These are phyloP conservation scores for Aspergillus sp. DNA, from an alignment of 2,329 filamentous ascomycete genomes.

Conservation along the genomic window DNA sequence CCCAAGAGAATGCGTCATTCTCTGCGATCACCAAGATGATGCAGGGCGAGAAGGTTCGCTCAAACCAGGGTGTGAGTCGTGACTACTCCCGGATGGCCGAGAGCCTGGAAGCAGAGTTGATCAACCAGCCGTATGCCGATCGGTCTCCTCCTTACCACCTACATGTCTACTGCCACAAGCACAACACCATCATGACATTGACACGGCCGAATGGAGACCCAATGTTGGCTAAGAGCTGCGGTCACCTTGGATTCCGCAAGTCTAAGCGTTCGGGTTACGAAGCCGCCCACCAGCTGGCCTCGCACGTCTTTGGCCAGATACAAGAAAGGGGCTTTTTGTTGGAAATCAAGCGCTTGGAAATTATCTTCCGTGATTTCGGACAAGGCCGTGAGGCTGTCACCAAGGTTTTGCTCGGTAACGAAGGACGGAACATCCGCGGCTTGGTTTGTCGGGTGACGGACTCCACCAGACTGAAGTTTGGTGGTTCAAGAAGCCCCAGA, in stretches of 20 bases:
- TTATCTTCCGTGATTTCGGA: slow-evolving; percentile 84
- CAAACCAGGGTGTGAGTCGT: slow-evolving; percentile 23
- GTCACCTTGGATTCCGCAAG: slow-evolving; percentile 92
- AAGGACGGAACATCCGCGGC: slow-evolving; percentile 73
- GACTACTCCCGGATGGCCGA: slow-evolving; percentile 37
- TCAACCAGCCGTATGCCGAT: slow-evolving; percentile 40
- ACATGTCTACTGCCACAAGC: slow-evolving; percentile 82
- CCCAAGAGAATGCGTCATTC: slow-evolving; percentile 27
- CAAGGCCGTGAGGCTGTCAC: slow-evolving; percentile 82
- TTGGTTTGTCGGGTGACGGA: slow-evolving; percentile 82
- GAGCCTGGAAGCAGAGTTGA: slow-evolving; percentile 38
- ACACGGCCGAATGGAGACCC: slow-evolving; percentile 78
- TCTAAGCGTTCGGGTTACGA: slow-evolving; percentile 79
- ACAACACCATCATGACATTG: slow-evolving; percentile 94
- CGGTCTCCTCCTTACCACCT: slow-evolving; percentile 70
- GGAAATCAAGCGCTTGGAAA: slow-evolving; percentile 75
- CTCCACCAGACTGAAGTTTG: slow-evolving; percentile 89
- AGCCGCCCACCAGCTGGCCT: slow-evolving; percentile 84
- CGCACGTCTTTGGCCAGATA: slow-evolving; percentile 80
- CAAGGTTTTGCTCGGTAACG: slow-evolving; percentile 83
- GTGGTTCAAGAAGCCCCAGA: slow-evolving; percentile 82
- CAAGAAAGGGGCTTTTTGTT: slow-evolving; percentile 77
- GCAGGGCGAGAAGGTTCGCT: slow-evolving; percentile 25
- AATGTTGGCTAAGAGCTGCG: slow-evolving; percentile 76
- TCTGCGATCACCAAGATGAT: slow-evolving; percentile 37